Evolutionary conservation across 2,329 filamentous ascomycete species (phyloP).

Genomic region (Cladophialophora psammophila): DNA sequence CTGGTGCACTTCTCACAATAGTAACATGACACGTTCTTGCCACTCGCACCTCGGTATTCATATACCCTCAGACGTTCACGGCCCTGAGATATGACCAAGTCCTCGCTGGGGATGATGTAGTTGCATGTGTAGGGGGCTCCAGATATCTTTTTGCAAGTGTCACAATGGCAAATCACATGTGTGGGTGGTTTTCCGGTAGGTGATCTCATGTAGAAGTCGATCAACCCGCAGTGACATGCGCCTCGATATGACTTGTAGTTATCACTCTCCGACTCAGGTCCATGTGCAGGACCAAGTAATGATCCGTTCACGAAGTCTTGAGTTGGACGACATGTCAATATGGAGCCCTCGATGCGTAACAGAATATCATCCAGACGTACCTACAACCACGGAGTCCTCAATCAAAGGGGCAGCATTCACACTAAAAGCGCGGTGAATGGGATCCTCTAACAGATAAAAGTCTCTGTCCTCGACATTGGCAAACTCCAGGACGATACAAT

Average conservation of each 20-base stretch:
- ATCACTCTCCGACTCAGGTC: not conserved
- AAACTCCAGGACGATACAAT: constrained; percentile 73
- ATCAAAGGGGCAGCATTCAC: constrained; percentile 21
- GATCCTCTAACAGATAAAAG: constrained; percentile 72
- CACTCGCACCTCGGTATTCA: constrained; percentile 10
- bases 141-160: constrained; percentile 23
- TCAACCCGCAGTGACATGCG: constrained; percentile 20
- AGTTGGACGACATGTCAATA: not conserved
- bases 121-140: constrained; percentile 26
- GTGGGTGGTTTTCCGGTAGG: constrained; percentile 5
- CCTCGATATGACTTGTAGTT: constrained; percentile 15
- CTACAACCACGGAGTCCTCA: constrained; percentile 24
- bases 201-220: constrained; percentile 16
- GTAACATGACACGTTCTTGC: constrained; percentile 42
- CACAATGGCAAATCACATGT: constrained; percentile 27
- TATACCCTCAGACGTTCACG: constrained; percentile 1
- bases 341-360: not conserved
- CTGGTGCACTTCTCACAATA: constrained; percentile 50
- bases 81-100: constrained; percentile 6
- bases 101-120: constrained; percentile 19
- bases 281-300: not conserved
- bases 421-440: constrained; percentile 65
- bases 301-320: not conserved
- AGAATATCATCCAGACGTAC: not conserved
- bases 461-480: constrained; percentile 67